phyloP scores from a whole-genome alignment of 176 grass and related monocot species.

The Oryza australiensis region DNA sequence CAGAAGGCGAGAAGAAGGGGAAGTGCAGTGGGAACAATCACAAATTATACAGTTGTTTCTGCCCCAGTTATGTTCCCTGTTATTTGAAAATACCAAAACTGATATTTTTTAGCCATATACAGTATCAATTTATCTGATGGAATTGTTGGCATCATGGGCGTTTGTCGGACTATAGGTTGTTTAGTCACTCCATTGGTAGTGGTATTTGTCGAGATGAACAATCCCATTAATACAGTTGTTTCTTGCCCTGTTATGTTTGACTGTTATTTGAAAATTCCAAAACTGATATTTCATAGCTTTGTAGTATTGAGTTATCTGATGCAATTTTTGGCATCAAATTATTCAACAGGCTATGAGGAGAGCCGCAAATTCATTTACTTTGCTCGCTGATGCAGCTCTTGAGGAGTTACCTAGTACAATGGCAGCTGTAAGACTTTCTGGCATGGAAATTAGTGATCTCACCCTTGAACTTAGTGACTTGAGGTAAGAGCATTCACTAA shows the following conservation, averaged over 20 bases:
- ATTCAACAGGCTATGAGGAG: slow-evolving; percentile 73
- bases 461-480: slow-evolving; percentile 84
- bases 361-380: slow-evolving; percentile 66
- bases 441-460: slow-evolving; percentile 88
- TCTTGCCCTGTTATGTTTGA: slow-evolving; percentile 17
- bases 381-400: slow-evolving; percentile 65
- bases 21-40: neutral
- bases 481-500: slow-evolving; percentile 45
- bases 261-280: neutral
- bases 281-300: neutral
- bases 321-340: slow-evolving; percentile 11
- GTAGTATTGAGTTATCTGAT: neutral
- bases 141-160: too few species aligned
- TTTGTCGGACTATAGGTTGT: too few species aligned
- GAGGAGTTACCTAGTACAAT: slow-evolving; percentile 76
- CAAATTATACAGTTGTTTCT: slow-evolving; percentile 9
- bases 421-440: slow-evolving; percentile 65
- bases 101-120: too few species aligned
- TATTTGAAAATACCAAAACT: too few species aligned
- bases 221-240: neutral
- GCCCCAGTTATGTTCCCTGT: neutral
- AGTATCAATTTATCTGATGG: too few species aligned
- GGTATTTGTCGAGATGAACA: too few species aligned
- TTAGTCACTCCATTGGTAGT: too few species aligned
- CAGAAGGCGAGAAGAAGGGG: neutral